Percentiles rank a stretch among this genome's conserved stretches.
Conservation (phyloP, 805 yeast species). For the Lipomyces yamadae region DNA sequence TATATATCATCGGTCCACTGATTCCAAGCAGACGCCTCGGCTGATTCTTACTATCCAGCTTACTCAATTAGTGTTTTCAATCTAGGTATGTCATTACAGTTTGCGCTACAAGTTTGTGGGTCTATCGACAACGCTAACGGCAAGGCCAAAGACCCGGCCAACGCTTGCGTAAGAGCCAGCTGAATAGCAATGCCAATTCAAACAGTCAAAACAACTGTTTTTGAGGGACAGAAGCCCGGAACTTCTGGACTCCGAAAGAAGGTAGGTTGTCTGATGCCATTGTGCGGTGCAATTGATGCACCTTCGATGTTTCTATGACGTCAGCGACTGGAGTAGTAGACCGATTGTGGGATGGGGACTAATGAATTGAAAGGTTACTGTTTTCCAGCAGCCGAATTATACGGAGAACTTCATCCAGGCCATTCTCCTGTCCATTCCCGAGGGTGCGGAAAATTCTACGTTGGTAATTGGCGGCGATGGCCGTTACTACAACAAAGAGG, state of each 20-base stretch:
- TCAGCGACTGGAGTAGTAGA: background rate
- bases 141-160: background rate
- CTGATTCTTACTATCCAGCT: background rate
- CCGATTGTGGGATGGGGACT: background rate
- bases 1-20: too few species aligned
- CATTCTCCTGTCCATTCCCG: conserved; percentile 83
- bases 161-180: background rate
- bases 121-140: background rate
- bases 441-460: conserved; percentile 73
- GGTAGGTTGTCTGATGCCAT: conserved; percentile 31
- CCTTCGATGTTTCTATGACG: background rate
- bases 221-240: conserved; percentile 93
- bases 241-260: conserved; percentile 96
- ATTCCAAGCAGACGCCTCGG: background rate
- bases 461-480: conserved; percentile 98
- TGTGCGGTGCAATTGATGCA: background rate
- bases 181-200: conserved; percentile 33
- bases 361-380: conserved; percentile 56
- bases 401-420: conserved; percentile 95
- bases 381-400: conserved; percentile 78
- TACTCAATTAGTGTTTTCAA: background rate
- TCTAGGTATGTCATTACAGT: background rate
- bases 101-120: background rate
- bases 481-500: conserved; percentile 82
- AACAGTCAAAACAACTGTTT: conserved; percentile 69